phyloP scores from a whole-genome alignment of 2,329 filamentous ascomycete genomes.

The Monosporascus sp. region DNA sequence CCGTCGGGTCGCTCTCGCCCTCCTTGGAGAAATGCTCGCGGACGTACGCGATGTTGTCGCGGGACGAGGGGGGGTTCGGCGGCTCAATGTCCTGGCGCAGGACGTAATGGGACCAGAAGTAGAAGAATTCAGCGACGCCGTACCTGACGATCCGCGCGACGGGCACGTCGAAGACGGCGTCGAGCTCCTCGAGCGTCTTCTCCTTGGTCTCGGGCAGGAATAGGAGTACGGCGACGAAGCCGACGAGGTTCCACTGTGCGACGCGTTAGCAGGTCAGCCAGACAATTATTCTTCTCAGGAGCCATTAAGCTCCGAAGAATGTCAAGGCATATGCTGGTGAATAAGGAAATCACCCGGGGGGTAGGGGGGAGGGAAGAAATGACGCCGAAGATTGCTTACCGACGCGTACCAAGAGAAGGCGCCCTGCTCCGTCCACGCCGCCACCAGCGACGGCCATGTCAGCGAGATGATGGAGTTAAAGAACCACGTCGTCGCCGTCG shows the following conservation, averaged over 20 bases:
- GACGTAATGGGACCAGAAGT: slow-evolving; percentile 27
- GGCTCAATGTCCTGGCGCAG: slow-evolving; percentile 22
- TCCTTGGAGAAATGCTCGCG: slow-evolving; percentile 20
- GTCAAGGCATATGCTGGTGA: no score
- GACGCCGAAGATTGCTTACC: no score
- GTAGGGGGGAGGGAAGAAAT: no score
- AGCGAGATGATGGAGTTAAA: slow-evolving; percentile 32
- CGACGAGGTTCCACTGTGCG: slow-evolving; percentile 38
- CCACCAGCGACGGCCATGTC: slow-evolving; percentile 42
- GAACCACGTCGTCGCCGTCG: slow-evolving; percentile 47
- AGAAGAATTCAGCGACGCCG: slow-evolving; percentile 24
- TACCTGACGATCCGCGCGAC: slow-evolving; percentile 30
- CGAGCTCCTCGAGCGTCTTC: slow-evolving; percentile 40
- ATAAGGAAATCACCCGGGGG: no score
- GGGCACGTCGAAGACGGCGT: slow-evolving; percentile 32
- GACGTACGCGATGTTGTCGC: slow-evolving; percentile 18
- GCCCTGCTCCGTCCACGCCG: slow-evolving; percentile 40
- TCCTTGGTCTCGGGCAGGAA: slow-evolving; percentile 41
- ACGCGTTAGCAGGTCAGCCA: no score
- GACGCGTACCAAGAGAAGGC: slow-evolving; percentile 46
- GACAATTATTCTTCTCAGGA: no score
- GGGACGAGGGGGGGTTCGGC: slow-evolving; percentile 19
- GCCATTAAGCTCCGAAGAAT: no score
- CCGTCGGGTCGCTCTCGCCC: slow-evolving; percentile 21
- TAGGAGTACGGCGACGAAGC: slow-evolving; percentile 38